Conservation (phyloP, 306 rosid species). For the Ziziphus jujuba region DNA sequence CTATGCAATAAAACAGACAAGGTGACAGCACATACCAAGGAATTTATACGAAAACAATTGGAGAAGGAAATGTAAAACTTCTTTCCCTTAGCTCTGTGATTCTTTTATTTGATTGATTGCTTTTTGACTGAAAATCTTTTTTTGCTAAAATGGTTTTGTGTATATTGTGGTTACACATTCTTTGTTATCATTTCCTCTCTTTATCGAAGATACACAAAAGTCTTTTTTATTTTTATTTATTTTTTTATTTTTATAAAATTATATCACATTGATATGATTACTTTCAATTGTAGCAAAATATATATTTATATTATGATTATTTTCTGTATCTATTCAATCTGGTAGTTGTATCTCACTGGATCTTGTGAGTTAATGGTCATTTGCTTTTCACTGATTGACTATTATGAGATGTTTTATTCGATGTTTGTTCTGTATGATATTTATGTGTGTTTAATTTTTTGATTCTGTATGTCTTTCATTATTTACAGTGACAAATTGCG, state of each 20-base stretch:
- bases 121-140: conserved; percentile 3
- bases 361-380: no score
- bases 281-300: no score
- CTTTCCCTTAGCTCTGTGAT: not conserved
- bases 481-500: conserved; percentile 74
- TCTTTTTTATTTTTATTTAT: no score
- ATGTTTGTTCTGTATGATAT: not conserved
- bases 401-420: not conserved
- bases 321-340: no score
- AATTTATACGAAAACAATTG: conserved; percentile 77
- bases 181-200: no score
- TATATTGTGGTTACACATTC: no score
- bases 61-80: conserved; percentile 91
- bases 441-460: not conserved
- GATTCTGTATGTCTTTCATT: conserved; percentile 12
- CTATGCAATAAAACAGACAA: conserved; percentile 94
- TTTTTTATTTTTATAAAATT: no score
- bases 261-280: no score
- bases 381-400: not conserved
- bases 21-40: conserved; percentile 94
- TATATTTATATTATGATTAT: no score
- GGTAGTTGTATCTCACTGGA: no score
- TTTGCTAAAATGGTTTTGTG: not conserved
- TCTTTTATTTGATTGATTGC: conserved; percentile 3
- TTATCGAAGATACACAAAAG: no score